Base-by-base conservation (phyloP, 192 early-diverging fungal species). In the Gaertneriomyces semiglobifer region DNA sequence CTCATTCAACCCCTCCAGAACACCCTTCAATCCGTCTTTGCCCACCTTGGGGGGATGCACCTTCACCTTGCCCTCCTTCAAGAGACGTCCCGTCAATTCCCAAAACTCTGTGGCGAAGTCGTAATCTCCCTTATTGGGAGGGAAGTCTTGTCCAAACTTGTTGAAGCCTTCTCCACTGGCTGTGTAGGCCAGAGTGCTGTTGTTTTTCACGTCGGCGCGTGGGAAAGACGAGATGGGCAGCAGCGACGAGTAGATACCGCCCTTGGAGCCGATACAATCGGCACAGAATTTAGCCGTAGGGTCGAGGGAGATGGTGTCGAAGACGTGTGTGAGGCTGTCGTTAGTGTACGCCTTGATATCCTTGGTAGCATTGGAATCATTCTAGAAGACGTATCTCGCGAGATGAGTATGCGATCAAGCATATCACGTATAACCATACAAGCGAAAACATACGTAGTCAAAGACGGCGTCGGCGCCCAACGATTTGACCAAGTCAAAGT, bases 1-100 rank as follows among this genome's bases (percentile, higher is more conserved):
- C 41, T 54, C 41, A 45, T 74, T 60, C 64, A 72, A 47, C 11
- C 70, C 70, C 42, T 66, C 63, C 0, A 66, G 14, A 5, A 66
- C 64, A 16, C 53, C 70, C 38, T 68, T 47, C 40, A 72, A 44
- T 41, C 62, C 69, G 33, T 42, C 45, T 16, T 67, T 60, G 18
- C 44, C 45, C 12, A 68, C 52, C 6, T 18, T 42, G 12, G 42
- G 58, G 2, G 25, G 59, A 58, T 73, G 58, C 25, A 60, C 58
- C 58, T 77, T 77, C 41, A 73, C 42, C 33, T 74, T 66, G 4
- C 72, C 71, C 48, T 70, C 66, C 51, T 62, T 58, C 4, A 78
- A 14, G 12, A 68, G 63, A 18, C 50, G 62, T 54, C 69, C 66
- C 46, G 65, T 51, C 59, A 78, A 65, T 7, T 56, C 72, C 69